Evolutionary conservation across 169 alveolate genomes (phyloP).

Genomic region (Toxoplasma gondii): DNA sequence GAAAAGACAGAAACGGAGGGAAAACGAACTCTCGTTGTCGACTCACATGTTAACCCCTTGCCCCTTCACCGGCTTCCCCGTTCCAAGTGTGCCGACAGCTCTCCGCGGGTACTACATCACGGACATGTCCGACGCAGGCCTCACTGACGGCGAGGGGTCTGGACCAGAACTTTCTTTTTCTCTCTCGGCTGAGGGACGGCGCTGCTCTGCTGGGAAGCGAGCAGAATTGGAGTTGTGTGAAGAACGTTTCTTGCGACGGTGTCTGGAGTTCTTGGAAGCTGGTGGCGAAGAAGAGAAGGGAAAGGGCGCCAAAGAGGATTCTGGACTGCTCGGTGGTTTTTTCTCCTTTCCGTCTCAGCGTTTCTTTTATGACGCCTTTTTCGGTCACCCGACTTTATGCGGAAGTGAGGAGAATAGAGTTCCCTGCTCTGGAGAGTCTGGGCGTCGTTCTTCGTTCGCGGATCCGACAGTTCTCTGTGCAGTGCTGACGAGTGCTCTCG

Average conservation of each 20-base stretch:
- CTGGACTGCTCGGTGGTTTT: background rate
- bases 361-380: conserved; percentile 14
- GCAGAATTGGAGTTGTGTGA: conserved; percentile 54
- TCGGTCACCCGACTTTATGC: background rate
- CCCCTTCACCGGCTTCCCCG: conserved; percentile 68
- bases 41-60: conserved; percentile 45
- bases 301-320: background rate
- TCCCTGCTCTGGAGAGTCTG: background rate
- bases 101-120: conserved; percentile 64
- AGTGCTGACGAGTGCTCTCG: background rate
- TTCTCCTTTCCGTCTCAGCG: background rate
- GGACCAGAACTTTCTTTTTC: background rate
- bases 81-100: conserved; percentile 59
- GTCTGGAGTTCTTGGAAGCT: conserved; percentile 19
- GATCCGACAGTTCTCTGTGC: background rate
- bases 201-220: conserved; percentile 38
- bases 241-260: conserved; percentile 23
- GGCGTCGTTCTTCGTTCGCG: background rate
- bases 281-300: conserved; percentile 25
- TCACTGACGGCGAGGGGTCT: conserved; percentile 63
- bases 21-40: background rate
- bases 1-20: background rate
- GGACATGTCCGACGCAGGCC: conserved; percentile 61
- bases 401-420: background rate
- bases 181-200: conserved; percentile 15